Base-by-base conservation (phyloP, 1,284 basidiomycete genomes). In the Amylostereum chailletii region DNA sequence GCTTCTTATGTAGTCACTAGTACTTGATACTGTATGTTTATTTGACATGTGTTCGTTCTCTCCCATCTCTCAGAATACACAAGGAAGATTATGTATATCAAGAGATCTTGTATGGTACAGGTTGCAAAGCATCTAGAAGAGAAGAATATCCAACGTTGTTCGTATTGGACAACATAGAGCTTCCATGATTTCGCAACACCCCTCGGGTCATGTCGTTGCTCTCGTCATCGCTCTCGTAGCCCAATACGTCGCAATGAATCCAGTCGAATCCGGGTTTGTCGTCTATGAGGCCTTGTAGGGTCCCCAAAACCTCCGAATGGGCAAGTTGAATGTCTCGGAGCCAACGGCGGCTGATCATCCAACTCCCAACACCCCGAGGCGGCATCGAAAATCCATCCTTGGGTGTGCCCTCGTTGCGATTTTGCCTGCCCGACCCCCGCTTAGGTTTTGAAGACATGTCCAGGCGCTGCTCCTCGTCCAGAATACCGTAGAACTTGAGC, bases 311-410 rank as follows among this genome's bases (percentile, higher is more conserved):
- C 56, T 81, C 80, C 2, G 71, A 71, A 26, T 75, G 72, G 34
- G 63, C 62, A 2, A 47, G 51, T 51, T 67, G 64, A 46, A 72
- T 64, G 45, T 62, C 59, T 36, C 63, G 62, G 45, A 79, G 53
- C 84, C 84, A 87, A 27, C 71, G 65, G 57, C 71, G 72, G 62
- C 83, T 86, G 53, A 87, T 68, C 86, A 88, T 88, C 84, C 84
- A 87, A n/a, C 69, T 66, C 3, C 76, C 70, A 4, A 81, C 69
- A 2, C 81, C 81, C 52, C 71, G 69, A 0, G 86, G 85, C 4
- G 86, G 86, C 3, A 83, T 63, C 27, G 68, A 56, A 6, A 78
- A 62, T 2, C 71, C 75, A n/a, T 82, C 79, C 58, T 83, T 85
- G 1, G 65, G 62, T 31, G 69, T 67, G 0, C 84, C 84, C n/a